Evolutionary conservation across 192 early-diverging fungal genomes (phyloP), one percentile per base, ranked within the genome.

Genomic region (Entomortierella beljakovae): DNA sequence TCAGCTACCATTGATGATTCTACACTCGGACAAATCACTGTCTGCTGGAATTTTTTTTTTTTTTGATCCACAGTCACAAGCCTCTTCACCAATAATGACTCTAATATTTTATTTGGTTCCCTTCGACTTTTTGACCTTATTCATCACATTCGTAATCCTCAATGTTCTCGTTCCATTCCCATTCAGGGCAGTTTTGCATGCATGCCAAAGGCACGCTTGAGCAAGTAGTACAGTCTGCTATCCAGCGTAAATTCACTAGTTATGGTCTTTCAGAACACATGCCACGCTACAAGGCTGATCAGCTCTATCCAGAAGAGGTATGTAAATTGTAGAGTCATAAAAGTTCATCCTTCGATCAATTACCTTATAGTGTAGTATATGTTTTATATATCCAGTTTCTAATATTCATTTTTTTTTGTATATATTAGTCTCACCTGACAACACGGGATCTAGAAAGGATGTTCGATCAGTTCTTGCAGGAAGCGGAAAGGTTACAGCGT

Each of bases 301-400:
- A 99, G 57, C 88, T 98, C 60, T 99, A 99, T 71, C 96, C 96
- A 4, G 98, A 99, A 82, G 98, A 99, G 81, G 82, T 83, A 59
- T 55, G 20, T 13, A 50, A 33, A 52, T 28, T 31, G 11, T 29
- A 50, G 2, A 48, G 1, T 23, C 13, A 38, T 48, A 46, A 50
- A 48, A 68, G 35, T 1, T 33, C 0, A 42, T 15, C 57, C 6
- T 3, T 6, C 38, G 31, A 29, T 64, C 7, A 43, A n/a, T n/a
- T n/a, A n/a, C n/a, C n/a, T n/a, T n/a, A n/a, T n/a, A n/a, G n/a
- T n/a, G 28, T 42, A 56, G 13, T n/a, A 63, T 23, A 29, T 1
- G 61, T 9, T 2, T 4, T 34, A 34, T 25, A 59, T 55, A 38
- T 6, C 35, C 37, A 53, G 46, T 15, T 13, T 51, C 23, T 16